phyloP scores from a whole-genome alignment of 2,329 filamentous ascomycete species.

The Escovopsis sp. region DNA sequence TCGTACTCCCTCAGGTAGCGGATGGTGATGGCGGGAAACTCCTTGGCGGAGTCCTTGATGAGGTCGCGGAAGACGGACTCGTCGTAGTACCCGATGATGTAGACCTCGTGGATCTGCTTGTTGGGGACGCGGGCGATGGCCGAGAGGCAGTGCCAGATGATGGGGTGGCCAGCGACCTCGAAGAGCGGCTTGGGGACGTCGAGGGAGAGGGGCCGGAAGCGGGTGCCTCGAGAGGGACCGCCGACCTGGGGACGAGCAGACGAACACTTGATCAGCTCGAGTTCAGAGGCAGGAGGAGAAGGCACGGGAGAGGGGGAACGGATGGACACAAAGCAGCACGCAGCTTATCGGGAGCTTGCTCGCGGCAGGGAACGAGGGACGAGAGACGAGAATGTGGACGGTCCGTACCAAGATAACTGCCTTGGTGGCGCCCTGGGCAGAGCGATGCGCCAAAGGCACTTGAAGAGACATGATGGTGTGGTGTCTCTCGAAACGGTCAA shows the following conservation, averaged over 20 bases:
- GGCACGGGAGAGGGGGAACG: too few relatives aligned
- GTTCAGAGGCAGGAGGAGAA: too few relatives aligned
- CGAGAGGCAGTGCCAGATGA: constrained; percentile 94
- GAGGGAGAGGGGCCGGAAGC: constrained; percentile 86
- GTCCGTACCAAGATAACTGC: constrained; percentile 71
- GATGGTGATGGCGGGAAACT: constrained; percentile 72
- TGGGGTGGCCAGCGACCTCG: constrained; percentile 93
- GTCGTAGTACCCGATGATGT: constrained; percentile 98
- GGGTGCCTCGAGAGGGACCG: constrained; percentile 85
- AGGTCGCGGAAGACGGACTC: constrained; percentile 95
- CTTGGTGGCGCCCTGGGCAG: constrained; percentile 56
- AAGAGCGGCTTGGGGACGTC: constrained; percentile 98
- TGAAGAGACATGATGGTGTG: constrained; percentile 33
- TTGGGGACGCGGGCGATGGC: constrained; percentile 81
- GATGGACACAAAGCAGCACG: too few relatives aligned
- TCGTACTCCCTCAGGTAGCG: constrained; percentile 97
- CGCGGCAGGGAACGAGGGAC: too few relatives aligned
- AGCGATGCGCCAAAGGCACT: constrained; percentile 33
- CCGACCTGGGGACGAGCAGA: constrained; percentile 51
- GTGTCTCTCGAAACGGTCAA: neutral
- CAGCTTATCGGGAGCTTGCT: too few relatives aligned
- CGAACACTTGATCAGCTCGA: neutral
- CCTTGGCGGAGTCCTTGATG: constrained; percentile 75
- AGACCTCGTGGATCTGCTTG: constrained; percentile 72
- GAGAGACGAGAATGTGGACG: constrained; percentile 1